Evolutionary conservation across 2,329 filamentous ascomycete genomes (phyloP).

Genomic region (Colletotrichum neosansevieriae): DNA sequence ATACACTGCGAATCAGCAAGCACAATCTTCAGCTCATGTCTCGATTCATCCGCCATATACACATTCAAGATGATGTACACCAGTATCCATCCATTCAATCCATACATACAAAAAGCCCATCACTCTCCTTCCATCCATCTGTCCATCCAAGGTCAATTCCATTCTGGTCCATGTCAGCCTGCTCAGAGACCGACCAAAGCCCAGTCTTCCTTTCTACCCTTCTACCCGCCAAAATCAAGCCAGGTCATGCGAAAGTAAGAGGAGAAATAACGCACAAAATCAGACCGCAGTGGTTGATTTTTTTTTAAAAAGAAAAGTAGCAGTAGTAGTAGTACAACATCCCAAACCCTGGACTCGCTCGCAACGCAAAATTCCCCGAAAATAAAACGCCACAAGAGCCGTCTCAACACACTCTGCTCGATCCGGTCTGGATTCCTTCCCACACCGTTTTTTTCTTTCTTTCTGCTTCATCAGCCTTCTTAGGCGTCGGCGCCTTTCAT

Average conservation of each 20-base stretch:
- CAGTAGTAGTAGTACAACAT: slow-evolving; percentile 13
- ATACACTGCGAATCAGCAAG: not conserved
- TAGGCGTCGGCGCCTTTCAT: slow-evolving; percentile 55
- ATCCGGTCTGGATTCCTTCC: not conserved
- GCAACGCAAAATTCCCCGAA: slow-evolving; percentile 29
- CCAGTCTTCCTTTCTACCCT: not conserved
- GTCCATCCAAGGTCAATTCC: slow-evolving; percentile 7
- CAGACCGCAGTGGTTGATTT: slow-evolving; percentile 6
- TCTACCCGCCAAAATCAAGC: not conserved
- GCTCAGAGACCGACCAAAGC: slow-evolving; percentile 15
- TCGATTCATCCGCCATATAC: slow-evolving; percentile 14
- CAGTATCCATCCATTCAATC: slow-evolving; percentile 4
- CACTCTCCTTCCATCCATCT: slow-evolving; percentile 18
- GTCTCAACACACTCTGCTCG: slow-evolving; percentile 2
- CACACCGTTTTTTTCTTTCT: slow-evolving; percentile 5
- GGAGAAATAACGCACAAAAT: slow-evolving; percentile 19
- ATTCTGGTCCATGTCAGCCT: slow-evolving; percentile 11
- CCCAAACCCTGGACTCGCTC: slow-evolving; percentile 33
- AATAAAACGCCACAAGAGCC: slow-evolving; percentile 24
- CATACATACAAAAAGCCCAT: not conserved
- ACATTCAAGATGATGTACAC: not conserved
- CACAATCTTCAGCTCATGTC: not conserved
- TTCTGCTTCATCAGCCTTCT: not conserved
- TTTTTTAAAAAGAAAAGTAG: not conserved
- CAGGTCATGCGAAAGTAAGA: slow-evolving; percentile 1